Base-by-base conservation (phyloP, 1,284 basidiomycete species). In the Farysia itapuensis region DNA sequence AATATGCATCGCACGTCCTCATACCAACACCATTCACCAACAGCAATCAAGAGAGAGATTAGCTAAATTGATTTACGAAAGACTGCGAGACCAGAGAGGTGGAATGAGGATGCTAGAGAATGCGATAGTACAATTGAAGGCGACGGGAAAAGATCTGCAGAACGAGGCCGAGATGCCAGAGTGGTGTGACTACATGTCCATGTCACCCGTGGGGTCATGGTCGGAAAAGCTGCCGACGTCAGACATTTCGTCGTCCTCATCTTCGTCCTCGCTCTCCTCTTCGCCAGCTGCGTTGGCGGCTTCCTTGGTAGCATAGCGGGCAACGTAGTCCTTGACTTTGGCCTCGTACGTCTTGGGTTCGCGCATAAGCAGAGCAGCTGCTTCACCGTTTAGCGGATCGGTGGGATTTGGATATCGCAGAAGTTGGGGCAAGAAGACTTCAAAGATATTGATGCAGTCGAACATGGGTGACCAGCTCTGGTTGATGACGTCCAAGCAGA, bases 361-460 rank as follows among this genome's bases (percentile, higher is more conserved):
- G 14, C 93, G 86, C 89, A 97, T 94, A 61, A 97, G 84, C 26
- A 98, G 80, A 0, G 94, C 90, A 8, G 94, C 94, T 15, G 95
- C 94, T 78, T 98, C 94, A 15, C 94, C 94, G 67, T 98, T 98
- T 42, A 98, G 81, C 1, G 94, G 95, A 77, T 98, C 94, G 52
- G 92, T 90, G 9, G 95, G 93, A 78, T 98, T 98, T 56, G 94
- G 94, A 78, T 98, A 98, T 35, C 93, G 87, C 43, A 98, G 80
- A 4, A 98, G 84, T 78, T 98, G 95, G 2, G 94, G 95, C 21
- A 98, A 83, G 80, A 98, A 98, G 44, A 91, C 87, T 78, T 98
- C 95, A 72, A 98, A 98, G 70, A 98, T 97, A 78, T 98, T 98
- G 81, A 97, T 90, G 86, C 97, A 92, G 80, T 97, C 94, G 43